These are phyloP conservation scores for Trypanosoma mega DNA, from an alignment of 208 protist species.

Conservation along the genomic window DNA sequence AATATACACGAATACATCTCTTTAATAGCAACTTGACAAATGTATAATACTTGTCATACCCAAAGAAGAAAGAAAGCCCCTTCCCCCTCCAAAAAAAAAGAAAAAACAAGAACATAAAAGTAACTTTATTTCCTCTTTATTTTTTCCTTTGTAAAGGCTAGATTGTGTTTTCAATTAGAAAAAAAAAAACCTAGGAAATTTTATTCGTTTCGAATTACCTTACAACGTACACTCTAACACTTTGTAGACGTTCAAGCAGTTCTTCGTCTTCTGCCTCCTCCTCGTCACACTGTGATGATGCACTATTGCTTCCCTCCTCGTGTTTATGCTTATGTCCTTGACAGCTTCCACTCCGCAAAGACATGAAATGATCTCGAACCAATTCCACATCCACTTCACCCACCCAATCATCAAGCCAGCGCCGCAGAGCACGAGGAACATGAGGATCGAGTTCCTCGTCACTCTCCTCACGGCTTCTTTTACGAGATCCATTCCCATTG, in stretches of 20 bases:
- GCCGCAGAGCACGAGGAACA: not conserved
- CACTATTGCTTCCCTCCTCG: not conserved
- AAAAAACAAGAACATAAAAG: conserved; percentile 16
- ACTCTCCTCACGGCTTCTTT: no score
- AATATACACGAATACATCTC: no score
- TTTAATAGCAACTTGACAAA: no score
- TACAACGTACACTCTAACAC: conserved; percentile 22
- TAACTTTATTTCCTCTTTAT: not conserved
- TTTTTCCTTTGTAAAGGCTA: not conserved
- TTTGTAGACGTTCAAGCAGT: conserved; percentile 6
- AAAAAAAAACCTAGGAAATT: not conserved
- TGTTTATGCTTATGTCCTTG: not conserved
- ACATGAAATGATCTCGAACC: conserved; percentile 13
- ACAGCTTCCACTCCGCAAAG: not conserved
- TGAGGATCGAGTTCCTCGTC: no score
- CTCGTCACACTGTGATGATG: conserved; percentile 1
- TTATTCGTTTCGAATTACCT: conserved; percentile 4
- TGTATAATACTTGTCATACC: not conserved
- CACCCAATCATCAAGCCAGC: conserved; percentile 20
- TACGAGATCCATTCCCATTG: not conserved
- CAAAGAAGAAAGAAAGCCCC: not conserved
- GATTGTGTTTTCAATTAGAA: not conserved
- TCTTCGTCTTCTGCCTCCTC: conserved; percentile 2
- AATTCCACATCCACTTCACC: conserved; percentile 21
- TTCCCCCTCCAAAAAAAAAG: not conserved